phyloP scores from a whole-genome alignment of 106 monocot genomes.

The Chionographis japonica region DNA sequence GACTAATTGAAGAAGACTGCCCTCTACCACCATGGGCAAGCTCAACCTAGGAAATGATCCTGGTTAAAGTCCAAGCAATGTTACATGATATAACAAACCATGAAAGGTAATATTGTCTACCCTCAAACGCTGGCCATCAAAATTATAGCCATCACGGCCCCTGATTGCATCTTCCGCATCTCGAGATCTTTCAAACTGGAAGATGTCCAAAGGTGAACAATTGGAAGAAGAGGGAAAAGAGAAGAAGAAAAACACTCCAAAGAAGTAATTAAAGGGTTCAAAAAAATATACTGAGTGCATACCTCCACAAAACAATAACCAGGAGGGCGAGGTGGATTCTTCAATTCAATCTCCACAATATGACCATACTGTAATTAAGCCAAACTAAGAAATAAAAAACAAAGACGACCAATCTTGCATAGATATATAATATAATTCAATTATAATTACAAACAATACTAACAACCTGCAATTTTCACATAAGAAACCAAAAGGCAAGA shows the following conservation, averaged over 20 bases:
- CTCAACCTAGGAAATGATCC: conserved; percentile 44
- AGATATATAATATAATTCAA: neutral
- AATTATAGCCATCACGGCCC: conserved; percentile 75
- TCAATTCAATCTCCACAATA: conserved; percentile 82
- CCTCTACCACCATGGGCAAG: conserved; percentile 76
- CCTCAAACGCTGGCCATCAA: conserved; percentile 67
- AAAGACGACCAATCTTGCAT: neutral
- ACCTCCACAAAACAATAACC: conserved; percentile 95
- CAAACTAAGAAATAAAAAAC: neutral
- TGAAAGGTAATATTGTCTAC: conserved; percentile 12
- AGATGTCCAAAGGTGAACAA: too few relatives aligned
- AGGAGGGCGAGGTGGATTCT: conserved; percentile 87
- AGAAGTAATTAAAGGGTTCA: neutral
- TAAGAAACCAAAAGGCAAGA: too few relatives aligned
- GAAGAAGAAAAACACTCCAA: neutral
- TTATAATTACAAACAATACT: too few relatives aligned
- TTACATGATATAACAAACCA: neutral
- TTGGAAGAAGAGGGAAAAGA: neutral
- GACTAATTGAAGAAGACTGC: conserved; percentile 43
- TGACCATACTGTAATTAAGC: conserved; percentile 64
- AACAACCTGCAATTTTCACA: too few relatives aligned
- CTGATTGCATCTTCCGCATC: conserved; percentile 76
- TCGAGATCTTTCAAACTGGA: conserved; percentile 73
- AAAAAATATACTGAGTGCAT: neutral
- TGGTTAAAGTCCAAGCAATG: neutral